Evolutionary conservation across 495 filamentous ascomycete genomes (phyloP).

Genomic region (Xylaria castorea): DNA sequence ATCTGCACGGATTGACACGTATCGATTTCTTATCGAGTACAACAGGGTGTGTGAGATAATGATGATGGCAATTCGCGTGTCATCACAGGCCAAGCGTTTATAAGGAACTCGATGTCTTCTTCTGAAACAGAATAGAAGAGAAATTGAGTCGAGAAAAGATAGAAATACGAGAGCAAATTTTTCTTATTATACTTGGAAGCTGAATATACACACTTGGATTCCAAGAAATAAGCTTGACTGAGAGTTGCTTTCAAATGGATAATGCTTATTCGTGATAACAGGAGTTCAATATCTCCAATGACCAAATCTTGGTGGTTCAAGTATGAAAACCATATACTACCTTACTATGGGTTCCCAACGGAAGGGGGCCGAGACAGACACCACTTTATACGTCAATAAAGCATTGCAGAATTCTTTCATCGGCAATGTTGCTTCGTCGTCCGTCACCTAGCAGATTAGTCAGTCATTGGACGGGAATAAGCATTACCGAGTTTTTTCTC

Average conservation of each 20-base stretch:
- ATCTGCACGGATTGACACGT: background rate
- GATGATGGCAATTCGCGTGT: slow-evolving; percentile 6
- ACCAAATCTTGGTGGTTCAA: background rate
- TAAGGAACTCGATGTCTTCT: background rate
- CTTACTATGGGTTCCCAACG: background rate
- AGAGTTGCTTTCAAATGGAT: background rate
- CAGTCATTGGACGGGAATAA: slow-evolving; percentile 20
- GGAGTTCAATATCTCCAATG: background rate
- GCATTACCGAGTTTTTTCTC: background rate
- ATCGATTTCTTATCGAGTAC: background rate
- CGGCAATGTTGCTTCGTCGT: background rate
- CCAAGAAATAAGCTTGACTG: background rate
- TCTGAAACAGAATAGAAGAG: background rate
- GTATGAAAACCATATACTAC: background rate
- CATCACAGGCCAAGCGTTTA: slow-evolving; percentile 15
- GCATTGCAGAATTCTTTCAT: slow-evolving; percentile 3
- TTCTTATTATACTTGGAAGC: slow-evolving; percentile 9
- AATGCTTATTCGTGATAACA: background rate
- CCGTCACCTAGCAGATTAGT: background rate
- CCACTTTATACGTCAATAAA: background rate
- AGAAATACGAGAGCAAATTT: background rate
- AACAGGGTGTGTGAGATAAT: background rate
- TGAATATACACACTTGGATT: slow-evolving; percentile 14
- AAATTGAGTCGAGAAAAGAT: background rate
- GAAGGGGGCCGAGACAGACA: background rate